Evolutionary conservation across 306 rosid genomes (phyloP).

Genomic region (Hylodesmum podocarpum): DNA sequence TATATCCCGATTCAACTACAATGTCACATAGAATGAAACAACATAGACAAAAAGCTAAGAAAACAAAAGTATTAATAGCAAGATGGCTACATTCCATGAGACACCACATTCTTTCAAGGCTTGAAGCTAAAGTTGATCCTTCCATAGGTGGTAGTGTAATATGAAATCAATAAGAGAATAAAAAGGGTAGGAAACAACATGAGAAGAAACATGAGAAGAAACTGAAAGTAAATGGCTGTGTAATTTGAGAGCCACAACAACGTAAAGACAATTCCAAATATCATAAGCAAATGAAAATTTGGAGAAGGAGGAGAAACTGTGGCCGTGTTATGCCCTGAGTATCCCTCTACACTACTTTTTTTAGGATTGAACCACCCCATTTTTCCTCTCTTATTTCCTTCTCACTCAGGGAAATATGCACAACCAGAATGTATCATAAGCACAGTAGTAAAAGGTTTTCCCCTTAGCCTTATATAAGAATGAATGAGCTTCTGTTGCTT

Average conservation of each 20-base stretch:
- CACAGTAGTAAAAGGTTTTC: not conserved
- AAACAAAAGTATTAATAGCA: conserved; percentile 46
- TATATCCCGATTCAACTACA: too few species aligned
- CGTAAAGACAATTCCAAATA: conserved; percentile 68
- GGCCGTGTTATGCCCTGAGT: conserved; percentile 48
- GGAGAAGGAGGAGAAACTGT: conserved; percentile 63
- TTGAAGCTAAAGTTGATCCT: conserved; percentile 33
- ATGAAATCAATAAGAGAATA: conserved; percentile 47
- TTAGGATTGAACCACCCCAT: conserved; percentile 71
- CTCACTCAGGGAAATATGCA: not conserved
- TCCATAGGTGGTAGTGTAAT: conserved; percentile 34
- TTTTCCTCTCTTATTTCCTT: not conserved
- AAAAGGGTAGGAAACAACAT: conserved; percentile 46
- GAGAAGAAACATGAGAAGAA: conserved; percentile 45
- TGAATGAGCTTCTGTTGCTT: conserved; percentile 34
- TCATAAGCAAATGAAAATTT: conserved; percentile 56
- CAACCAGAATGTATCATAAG: not conserved
- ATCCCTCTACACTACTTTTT: conserved; percentile 63
- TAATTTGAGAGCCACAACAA: conserved; percentile 65
- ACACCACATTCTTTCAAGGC: conserved; percentile 9
- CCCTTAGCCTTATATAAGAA: conserved; percentile 17
- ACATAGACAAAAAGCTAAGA: conserved; percentile 43
- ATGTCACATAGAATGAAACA: conserved; percentile 56
- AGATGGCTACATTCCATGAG: conserved; percentile 53
- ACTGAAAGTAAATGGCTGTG: conserved; percentile 42